Percentiles rank a stretch among this genome's conserved stretches.
phyloP scores from a whole-genome alignment of 2,329 filamentous ascomycete genomes.

The Penicillium janthinellum region DNA sequence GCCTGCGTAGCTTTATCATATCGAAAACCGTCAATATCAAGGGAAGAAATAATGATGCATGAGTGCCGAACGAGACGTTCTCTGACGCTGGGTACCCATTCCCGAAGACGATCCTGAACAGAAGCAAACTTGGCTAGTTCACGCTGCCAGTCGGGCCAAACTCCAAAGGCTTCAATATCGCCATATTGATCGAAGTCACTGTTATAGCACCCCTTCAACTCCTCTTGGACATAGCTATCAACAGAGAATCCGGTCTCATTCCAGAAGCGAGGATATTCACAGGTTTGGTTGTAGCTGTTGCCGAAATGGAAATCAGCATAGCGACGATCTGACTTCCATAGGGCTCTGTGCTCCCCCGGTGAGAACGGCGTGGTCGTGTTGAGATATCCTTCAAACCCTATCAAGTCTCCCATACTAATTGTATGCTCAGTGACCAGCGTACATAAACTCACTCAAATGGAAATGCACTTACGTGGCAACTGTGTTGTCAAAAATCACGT shows the following conservation, averaged over 20 bases:
- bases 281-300: slow-evolving; percentile 57
- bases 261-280: slow-evolving; percentile 64
- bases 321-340: slow-evolving; percentile 57
- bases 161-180: slow-evolving; percentile 64
- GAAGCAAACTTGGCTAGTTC: slow-evolving; percentile 68
- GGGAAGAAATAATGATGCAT: slow-evolving; percentile 62
- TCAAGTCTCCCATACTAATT: slow-evolving; percentile 57
- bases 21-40: slow-evolving; percentile 69
- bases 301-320: slow-evolving; percentile 62
- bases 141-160: slow-evolving; percentile 64
- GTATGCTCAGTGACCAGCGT: not conserved
- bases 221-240: slow-evolving; percentile 48
- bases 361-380: slow-evolving; percentile 61
- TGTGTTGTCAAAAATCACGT: slow-evolving; percentile 67
- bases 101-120: slow-evolving; percentile 67
- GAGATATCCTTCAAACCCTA: slow-evolving; percentile 63
- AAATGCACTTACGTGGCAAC: slow-evolving; percentile 57
- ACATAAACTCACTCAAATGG: not conserved
- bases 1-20: slow-evolving; percentile 68
- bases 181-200: slow-evolving; percentile 68
- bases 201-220: slow-evolving; percentile 60
- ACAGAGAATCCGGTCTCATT: slow-evolving; percentile 58
- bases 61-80: slow-evolving; percentile 62
- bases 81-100: slow-evolving; percentile 62
- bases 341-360: slow-evolving; percentile 58